Conservation (phyloP, 106 monocot species). For the Dendrobium officinale region DNA sequence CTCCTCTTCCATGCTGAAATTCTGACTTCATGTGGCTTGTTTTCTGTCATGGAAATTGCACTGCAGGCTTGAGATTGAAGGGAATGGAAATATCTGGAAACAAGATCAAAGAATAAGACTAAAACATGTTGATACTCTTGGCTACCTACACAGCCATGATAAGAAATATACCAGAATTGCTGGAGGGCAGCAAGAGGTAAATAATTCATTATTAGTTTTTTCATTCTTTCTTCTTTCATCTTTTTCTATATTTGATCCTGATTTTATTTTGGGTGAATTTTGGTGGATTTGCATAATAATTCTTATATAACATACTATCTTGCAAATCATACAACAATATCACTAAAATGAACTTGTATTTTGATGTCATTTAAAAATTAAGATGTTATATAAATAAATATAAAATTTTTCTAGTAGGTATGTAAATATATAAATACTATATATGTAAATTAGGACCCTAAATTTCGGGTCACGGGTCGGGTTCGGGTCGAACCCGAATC, state of each 20-base stretch:
- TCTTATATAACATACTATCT: no score
- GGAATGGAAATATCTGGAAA: slow-evolving; percentile 69
- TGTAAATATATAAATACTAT: background rate
- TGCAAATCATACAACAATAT: no score
- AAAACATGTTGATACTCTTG: slow-evolving; percentile 66
- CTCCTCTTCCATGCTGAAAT: background rate
- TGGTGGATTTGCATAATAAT: background rate
- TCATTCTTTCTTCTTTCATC: background rate
- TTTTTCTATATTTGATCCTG: background rate
- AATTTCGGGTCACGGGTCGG: no score
- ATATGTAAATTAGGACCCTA: no score
- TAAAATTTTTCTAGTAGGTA: no score
- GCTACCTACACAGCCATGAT: slow-evolving; percentile 81
- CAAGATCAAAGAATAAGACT: slow-evolving; percentile 78
- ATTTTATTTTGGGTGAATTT: background rate
- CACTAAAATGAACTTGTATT: no score
- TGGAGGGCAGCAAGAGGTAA: slow-evolving; percentile 94
- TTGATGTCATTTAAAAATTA: no score
- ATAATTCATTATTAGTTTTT: background rate
- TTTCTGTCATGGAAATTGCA: background rate
- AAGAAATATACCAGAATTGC: slow-evolving; percentile 84
- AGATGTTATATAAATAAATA: no score
- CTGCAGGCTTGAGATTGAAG: slow-evolving; percentile 72
- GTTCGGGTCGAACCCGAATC: no score
- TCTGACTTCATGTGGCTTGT: background rate